Conservation (phyloP, 2,329 filamentous ascomycete genomes). For the Aspergillus aculeatus region DNA sequence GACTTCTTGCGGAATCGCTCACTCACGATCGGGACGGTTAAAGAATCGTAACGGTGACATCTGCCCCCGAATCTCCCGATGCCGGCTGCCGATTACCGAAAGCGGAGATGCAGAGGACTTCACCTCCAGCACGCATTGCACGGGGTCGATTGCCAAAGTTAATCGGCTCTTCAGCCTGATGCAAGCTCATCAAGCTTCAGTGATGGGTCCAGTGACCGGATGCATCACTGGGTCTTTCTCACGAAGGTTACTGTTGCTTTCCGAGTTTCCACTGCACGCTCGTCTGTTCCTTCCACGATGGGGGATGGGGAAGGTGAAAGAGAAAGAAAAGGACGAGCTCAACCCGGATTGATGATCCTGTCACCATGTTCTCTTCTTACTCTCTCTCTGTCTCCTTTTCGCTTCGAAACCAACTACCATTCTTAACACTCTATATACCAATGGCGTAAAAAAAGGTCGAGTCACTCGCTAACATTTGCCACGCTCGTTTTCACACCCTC, state of each 20-base stretch:
- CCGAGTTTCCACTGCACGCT: not conserved
- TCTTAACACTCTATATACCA: slow-evolving; percentile 9
- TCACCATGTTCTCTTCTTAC: not conserved
- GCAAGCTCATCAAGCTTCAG: too few relatives aligned
- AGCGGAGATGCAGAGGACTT: slow-evolving; percentile 19
- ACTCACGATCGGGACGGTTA: not conserved
- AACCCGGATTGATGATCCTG: not conserved
- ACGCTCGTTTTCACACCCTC: slow-evolving; percentile 18
- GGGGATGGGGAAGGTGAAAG: not conserved
- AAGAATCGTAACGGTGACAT: slow-evolving; percentile 13
- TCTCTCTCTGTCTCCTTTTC: slow-evolving; percentile 3
- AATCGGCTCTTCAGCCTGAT: not conserved
- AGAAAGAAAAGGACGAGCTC: not conserved
- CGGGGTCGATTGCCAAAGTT: slow-evolving; percentile 2
- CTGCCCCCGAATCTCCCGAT: slow-evolving; percentile 1
- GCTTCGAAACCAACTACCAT: slow-evolving; percentile 5
- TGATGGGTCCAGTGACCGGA: slow-evolving; percentile 1
- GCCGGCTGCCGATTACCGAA: slow-evolving; percentile 16
- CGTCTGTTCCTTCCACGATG: slow-evolving; percentile 14
- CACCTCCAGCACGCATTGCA: not conserved
- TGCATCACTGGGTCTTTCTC: not conserved
- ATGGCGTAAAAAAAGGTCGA: slow-evolving; percentile 15
- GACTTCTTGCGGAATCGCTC: not conserved
- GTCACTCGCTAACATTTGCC: slow-evolving; percentile 10
- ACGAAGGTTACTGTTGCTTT: slow-evolving; percentile 5